Evolutionary conservation across 768 basidiomycete species (phyloP), one percentile per base, ranked within the genome.

Genomic region (Dentipellis fragilis): DNA sequence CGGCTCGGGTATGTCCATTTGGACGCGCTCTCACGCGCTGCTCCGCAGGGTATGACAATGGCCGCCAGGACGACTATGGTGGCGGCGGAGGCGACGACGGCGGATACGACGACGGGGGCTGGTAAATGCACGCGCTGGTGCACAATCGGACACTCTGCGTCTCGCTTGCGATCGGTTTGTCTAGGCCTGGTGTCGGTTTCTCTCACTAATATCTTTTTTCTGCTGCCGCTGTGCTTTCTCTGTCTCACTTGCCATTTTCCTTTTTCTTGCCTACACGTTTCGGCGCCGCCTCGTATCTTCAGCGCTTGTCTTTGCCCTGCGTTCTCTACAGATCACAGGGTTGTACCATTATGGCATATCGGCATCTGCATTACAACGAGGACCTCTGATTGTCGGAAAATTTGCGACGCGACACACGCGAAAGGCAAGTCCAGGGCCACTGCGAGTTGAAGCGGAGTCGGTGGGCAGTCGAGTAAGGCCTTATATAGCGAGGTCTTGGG

Each of bases 1-100:
- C 34, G 34, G 3, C 19, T 37, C 19, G 21, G 19, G 11, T 23
- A 17, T 39, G 4, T 54, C 48, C 34, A 54, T 29, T 29, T 29
- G 29, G 29, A 29, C 29, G 29, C 29, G 29, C 29, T 29, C 29
- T 29, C 29, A 64, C 47, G 64, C 29, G 29, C 29, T n/a, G 48
- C 49, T 57, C 14, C 52, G 23, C 38, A 73, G 73, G 72, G n/a
- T 75, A 53, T 34, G 46, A 66, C 1, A 40, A 69, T 14, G 71
- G 68, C 10, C 63, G 37, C 9, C 58, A 58, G 10, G 39, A 64
- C 1, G 17, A 29, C 37, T 49, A 53, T 23, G 56, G 45, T 38
- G 56, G 46, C 12, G 47, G 49, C 2, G 19, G 21, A 39, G 54
- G 59, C 22, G 55, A 36, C 48, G 52, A 49, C 46, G 62, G 54